A percentile compares a stretch with the other conserved stretches of the same genome.
These are phyloP conservation scores for Tricholoma terreum DNA, from an alignment of 768 basidiomycete species.

Conservation along the genomic window DNA sequence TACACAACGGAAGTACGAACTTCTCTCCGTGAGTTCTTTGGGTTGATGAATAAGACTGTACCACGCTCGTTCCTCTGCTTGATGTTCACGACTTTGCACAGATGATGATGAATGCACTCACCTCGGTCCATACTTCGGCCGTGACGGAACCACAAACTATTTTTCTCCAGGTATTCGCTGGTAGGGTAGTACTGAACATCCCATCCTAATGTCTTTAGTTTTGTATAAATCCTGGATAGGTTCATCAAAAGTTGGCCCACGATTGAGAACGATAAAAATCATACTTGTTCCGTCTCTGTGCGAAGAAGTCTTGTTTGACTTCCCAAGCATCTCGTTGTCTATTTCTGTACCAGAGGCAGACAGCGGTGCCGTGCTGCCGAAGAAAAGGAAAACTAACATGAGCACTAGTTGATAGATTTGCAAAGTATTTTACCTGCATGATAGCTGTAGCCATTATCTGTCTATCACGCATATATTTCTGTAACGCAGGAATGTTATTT, in stretches of 20 bases:
- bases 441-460: background rate
- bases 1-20: background rate
- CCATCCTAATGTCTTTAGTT: background rate
- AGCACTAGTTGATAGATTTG: background rate
- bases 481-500: background rate
- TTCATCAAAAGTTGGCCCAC: background rate
- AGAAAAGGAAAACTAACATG: background rate
- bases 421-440: background rate
- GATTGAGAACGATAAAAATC: background rate
- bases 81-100: too few relatives aligned
- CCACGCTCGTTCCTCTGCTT: background rate
- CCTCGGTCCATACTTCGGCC: background rate
- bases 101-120: too few relatives aligned
- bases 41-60: background rate
- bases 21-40: background rate
- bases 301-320: background rate
- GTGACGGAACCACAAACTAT: background rate
- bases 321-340: background rate
- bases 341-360: background rate
- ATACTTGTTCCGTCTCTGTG: background rate
- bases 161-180: too few relatives aligned
- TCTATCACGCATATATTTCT: background rate
- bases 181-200: background rate
- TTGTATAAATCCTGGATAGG: background rate
- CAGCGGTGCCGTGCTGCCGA: background rate